These are phyloP conservation scores for Globisporangium ultimum DNA, from an alignment of 352 stramenopile genomes.

Conservation along the genomic window DNA sequence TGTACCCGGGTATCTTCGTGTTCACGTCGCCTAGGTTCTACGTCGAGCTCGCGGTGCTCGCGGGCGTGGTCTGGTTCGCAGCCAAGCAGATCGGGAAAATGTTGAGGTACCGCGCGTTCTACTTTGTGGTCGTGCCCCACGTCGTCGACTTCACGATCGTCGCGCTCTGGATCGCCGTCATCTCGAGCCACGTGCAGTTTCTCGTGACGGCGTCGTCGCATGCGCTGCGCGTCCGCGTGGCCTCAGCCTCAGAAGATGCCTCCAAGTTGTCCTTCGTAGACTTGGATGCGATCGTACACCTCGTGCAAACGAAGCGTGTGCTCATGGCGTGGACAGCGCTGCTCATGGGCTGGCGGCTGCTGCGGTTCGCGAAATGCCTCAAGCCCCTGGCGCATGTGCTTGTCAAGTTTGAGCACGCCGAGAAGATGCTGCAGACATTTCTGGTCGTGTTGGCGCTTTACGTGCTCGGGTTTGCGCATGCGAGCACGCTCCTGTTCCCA, in stretches of 20 bases:
- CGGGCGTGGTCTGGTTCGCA: slow-evolving; percentile 39
- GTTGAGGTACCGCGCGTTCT: slow-evolving; percentile 53
- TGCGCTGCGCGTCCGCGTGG: slow-evolving; percentile 30
- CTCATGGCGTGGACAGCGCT: slow-evolving; percentile 35
- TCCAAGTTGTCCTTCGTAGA: slow-evolving; percentile 24
- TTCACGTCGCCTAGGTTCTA: slow-evolving; percentile 38
- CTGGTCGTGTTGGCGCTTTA: slow-evolving; percentile 37
- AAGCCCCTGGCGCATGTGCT: slow-evolving; percentile 40
- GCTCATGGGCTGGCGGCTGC: slow-evolving; percentile 62
- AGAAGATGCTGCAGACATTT: slow-evolving; percentile 38
- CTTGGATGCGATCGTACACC: slow-evolving; percentile 23
- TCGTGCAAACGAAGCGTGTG: slow-evolving; percentile 30
- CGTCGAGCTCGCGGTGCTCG: slow-evolving; percentile 40
- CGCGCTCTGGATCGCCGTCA: slow-evolving; percentile 32
- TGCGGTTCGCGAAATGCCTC: slow-evolving; percentile 41
- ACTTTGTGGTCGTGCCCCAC: slow-evolving; percentile 54
- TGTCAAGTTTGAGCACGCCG: slow-evolving; percentile 38
- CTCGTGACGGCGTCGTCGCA: slow-evolving; percentile 35
- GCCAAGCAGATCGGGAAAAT: slow-evolving; percentile 49
- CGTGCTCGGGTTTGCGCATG: slow-evolving; percentile 43
- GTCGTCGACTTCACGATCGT: slow-evolving; percentile 51
- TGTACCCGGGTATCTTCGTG: slow-evolving; percentile 44
- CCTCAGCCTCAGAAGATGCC: slow-evolving; percentile 11
- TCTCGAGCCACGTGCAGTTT: slow-evolving; percentile 29
- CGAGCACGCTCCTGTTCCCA: slow-evolving; percentile 38